Evolutionary conservation across 2,329 filamentous ascomycete species (phyloP).

Genomic region (Mycosphaerella arachidis): DNA sequence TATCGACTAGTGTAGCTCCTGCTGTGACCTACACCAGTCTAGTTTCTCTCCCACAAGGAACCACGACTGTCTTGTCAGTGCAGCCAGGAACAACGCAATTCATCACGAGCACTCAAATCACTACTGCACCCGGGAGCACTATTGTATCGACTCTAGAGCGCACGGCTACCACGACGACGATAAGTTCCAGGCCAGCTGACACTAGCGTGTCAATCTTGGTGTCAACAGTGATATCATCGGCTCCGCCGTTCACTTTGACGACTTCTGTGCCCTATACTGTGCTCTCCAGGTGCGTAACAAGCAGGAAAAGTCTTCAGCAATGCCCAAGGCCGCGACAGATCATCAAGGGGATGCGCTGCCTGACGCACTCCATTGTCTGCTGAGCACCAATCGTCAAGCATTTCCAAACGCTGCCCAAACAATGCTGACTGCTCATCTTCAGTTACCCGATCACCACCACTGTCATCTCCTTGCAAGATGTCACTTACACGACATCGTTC

Average conservation of each 20-base stretch:
- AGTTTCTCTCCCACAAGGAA: neutral
- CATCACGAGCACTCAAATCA: neutral
- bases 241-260: neutral
- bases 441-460: neutral
- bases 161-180: neutral
- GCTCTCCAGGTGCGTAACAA: neutral
- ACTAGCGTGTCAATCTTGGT: neutral
- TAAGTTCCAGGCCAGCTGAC: neutral
- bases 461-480: neutral
- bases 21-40: neutral
- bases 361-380: neutral
- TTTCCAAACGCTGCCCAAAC: neutral
- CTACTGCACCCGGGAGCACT: neutral
- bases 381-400: neutral
- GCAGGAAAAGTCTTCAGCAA: too few species aligned
- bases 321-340: neutral
- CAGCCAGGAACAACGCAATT: neutral
- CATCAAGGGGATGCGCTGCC: neutral
- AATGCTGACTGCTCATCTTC: neutral
- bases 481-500: neutral
- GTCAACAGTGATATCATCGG: neutral
- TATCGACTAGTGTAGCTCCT: neutral
- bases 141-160: neutral
- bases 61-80: neutral
- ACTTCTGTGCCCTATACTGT: neutral